These are phyloP conservation scores for Aspergillus sp. DNA, from an alignment of 2,329 filamentous ascomycete species.

Conservation along the genomic window DNA sequence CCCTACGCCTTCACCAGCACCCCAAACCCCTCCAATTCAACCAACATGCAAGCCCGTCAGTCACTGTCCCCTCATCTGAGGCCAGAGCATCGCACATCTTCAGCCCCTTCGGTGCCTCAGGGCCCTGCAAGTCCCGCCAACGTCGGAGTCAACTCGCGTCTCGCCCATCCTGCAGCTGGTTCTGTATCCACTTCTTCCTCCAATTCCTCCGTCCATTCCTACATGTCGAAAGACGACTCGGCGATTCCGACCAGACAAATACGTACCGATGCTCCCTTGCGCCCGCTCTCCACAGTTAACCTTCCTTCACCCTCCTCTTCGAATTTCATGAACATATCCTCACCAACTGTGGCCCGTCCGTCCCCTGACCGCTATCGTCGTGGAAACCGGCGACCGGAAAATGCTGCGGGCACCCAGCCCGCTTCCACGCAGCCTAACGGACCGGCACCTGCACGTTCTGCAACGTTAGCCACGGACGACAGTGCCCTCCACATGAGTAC, in stretches of 20 bases:
- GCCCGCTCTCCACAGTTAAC: constrained; percentile 52
- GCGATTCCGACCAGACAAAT: constrained; percentile 43
- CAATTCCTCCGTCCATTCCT: constrained; percentile 48
- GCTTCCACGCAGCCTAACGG: constrained; percentile 7
- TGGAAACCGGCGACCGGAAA: constrained; percentile 59
- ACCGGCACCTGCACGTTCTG: constrained; percentile 8
- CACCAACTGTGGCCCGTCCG: constrained; percentile 62
- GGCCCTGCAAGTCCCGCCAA: constrained; percentile 34
- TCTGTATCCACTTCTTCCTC: constrained; percentile 57
- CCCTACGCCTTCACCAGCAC: constrained; percentile 75
- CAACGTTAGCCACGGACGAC: constrained; percentile 39
- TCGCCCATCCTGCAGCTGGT: constrained; percentile 51
- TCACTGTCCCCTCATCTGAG: constrained; percentile 57
- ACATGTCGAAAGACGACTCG: constrained; percentile 53
- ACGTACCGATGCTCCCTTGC: constrained; percentile 38
- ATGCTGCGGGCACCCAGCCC: constrained; percentile 27
- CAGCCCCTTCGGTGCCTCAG: constrained; percentile 53
- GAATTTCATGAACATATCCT: constrained; percentile 51
- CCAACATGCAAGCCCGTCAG: constrained; percentile 55
- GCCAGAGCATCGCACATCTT: constrained; percentile 57
- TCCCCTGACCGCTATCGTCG: constrained; percentile 84
- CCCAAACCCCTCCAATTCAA: constrained; percentile 60
- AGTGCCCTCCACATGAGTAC: constrained; percentile 29
- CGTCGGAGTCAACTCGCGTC: constrained; percentile 33
- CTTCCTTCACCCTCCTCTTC: constrained; percentile 55